These are phyloP conservation scores for Penicillium cinerascens DNA, from an alignment of 495 filamentous ascomycete species.

Conservation along the genomic window DNA sequence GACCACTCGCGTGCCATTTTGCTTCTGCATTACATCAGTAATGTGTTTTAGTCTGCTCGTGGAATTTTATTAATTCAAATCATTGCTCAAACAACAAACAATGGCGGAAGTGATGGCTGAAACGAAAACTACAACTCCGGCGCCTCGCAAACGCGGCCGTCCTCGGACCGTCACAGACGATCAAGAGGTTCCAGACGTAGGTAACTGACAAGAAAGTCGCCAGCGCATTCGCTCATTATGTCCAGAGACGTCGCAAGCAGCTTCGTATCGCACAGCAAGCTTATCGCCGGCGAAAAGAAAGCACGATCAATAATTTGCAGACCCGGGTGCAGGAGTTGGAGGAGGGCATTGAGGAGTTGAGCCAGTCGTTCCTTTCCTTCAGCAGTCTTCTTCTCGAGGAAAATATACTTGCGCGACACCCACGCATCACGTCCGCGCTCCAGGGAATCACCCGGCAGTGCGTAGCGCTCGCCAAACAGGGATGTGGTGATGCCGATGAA, in stretches of 20 bases:
- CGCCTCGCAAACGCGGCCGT: slow-evolving; percentile 25
- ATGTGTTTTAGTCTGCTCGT: no score
- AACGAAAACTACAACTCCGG: neutral
- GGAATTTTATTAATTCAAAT: no score
- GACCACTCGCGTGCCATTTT: neutral
- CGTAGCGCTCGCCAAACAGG: slow-evolving; percentile 38
- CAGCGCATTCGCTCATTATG: neutral
- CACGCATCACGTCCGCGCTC: slow-evolving; percentile 38
- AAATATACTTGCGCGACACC: slow-evolving; percentile 37
- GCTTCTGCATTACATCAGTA: slow-evolving; percentile 5
- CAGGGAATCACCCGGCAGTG: slow-evolving; percentile 47
- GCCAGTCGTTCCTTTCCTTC: slow-evolving; percentile 67
- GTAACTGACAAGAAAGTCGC: neutral
- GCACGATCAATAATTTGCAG: slow-evolving; percentile 70
- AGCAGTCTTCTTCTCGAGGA: slow-evolving; percentile 56
- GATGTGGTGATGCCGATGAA: slow-evolving; percentile 19
- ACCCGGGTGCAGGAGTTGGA: slow-evolving; percentile 64
- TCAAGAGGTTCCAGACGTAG: slow-evolving; percentile 26
- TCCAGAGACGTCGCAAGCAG: slow-evolving; percentile 65
- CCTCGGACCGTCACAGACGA: slow-evolving; percentile 23
- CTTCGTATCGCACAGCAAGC: slow-evolving; percentile 83
- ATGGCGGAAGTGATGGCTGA: slow-evolving; percentile 9
- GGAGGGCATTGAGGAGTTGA: slow-evolving; percentile 68
- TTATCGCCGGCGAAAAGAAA: slow-evolving; percentile 84
- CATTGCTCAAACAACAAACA: neutral